phyloP scores from a whole-genome alignment of 2,329 filamentous ascomycete species.

The Colletotrichum sp. region DNA sequence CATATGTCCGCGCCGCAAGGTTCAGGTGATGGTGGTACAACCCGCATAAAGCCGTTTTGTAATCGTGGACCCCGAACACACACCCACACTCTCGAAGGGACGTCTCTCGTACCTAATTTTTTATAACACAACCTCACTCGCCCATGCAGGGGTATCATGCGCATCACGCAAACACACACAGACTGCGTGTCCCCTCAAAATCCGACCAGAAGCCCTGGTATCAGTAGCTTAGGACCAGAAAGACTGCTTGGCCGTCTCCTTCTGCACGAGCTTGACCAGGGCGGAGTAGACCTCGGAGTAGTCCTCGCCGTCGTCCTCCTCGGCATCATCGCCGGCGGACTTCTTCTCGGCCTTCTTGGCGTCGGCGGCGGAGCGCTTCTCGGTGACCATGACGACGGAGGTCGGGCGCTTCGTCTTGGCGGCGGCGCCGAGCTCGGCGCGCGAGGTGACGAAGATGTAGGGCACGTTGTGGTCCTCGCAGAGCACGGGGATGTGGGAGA shows the following conservation, averaged over 20 bases:
- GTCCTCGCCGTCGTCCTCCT: conserved; percentile 59
- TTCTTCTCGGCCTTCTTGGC: conserved; percentile 48
- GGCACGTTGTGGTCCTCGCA: conserved; percentile 98
- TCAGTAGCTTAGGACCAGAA: conserved; percentile 46
- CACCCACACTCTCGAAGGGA: background rate
- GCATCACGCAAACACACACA: background rate
- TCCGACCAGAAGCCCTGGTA: background rate
- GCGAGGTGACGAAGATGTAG: conserved; percentile 92
- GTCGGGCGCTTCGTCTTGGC: conserved; percentile 96
- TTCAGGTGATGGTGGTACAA: conserved; percentile 16
- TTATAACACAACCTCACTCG: background rate
- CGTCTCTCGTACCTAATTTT: background rate
- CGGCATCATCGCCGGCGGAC: conserved; percentile 46
- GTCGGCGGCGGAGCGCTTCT: conserved; percentile 56
- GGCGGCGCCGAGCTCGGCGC: conserved; percentile 91
- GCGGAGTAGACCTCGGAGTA: conserved; percentile 69
- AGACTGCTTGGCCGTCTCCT: conserved; percentile 65
- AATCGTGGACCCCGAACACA: background rate
- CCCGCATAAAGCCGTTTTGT: conserved; percentile 10
- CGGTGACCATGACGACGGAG: conserved; percentile 89
- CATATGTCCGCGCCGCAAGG: conserved; percentile 21
- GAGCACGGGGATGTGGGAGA: conserved; percentile 95
- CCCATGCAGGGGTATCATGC: background rate
- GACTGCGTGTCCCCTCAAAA: background rate
- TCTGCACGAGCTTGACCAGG: conserved; percentile 69